Evolutionary conservation across 129 eudicot genomes (phyloP).

Genomic region (Ambrosia trifida): DNA sequence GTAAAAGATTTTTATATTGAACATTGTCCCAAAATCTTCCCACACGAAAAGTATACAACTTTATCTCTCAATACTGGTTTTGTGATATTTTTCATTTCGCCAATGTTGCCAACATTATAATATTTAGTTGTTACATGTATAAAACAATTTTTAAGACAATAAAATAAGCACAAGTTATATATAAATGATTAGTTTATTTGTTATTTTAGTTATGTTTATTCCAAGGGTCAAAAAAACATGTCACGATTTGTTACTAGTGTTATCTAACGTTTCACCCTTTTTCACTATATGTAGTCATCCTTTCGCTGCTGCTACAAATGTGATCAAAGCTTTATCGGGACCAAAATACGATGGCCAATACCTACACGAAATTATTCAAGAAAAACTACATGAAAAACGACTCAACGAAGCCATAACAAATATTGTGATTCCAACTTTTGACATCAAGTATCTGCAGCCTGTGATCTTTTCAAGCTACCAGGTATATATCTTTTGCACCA

Average conservation of each 20-base stretch:
- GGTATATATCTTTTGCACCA: constrained; percentile 26
- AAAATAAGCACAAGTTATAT: too few relatives aligned
- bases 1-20: constrained; percentile 47
- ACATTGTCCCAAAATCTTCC: constrained; percentile 58
- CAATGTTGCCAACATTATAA: too few relatives aligned
- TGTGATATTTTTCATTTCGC: too few relatives aligned
- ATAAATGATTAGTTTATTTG: too few relatives aligned
- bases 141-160: too few relatives aligned
- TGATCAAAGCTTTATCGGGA: constrained; percentile 33
- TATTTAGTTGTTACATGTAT: too few relatives aligned
- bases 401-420: constrained; percentile 51
- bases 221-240: too few relatives aligned
- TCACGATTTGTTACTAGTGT: too few relatives aligned
- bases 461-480: constrained; percentile 50
- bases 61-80: neutral
- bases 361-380: constrained; percentile 38
- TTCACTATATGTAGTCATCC: constrained; percentile 5
- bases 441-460: constrained; percentile 54
- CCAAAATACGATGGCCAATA: constrained; percentile 54
- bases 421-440: constrained; percentile 65
- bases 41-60: constrained; percentile 25
- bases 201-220: too few relatives aligned
- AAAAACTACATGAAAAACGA: constrained; percentile 23
- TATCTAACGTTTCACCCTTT: neutral
- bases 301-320: constrained; percentile 20